Evolutionary conservation across 208 protist species (phyloP), one percentile per base, ranked within the genome.

Genomic region (Porcisia hertigi): DNA sequence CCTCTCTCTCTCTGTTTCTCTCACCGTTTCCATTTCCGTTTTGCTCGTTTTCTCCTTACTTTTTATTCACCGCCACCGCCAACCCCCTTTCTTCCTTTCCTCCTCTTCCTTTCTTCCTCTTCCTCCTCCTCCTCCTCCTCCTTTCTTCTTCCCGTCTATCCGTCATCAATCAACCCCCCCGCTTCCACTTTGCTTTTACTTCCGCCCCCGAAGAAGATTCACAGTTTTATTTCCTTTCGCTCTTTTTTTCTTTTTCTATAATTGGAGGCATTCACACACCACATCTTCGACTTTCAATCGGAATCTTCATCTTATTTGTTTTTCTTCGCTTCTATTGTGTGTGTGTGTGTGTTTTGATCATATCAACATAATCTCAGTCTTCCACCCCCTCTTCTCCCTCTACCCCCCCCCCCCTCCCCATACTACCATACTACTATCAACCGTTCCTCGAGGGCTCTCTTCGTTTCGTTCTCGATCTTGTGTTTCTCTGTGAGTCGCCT

Each of bases 321-420:
- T 47, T 55, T 54, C 53, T n/a, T 25, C 25, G 30, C 23, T 66
- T 66, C 39, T 6, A 18, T 66, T 39, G 25, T 66, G 36, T 16
- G 62, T 66, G 62, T 66, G 14, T 66, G 30, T 23, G 20, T 36
- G 4, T 36, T 23, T 30, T 66, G 62, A n/a, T 3, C 45, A 52
- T 5, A 52, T 47, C 12, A 3, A 7, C 62, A 47, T 43, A 23
- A 3, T 69, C 34, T 73, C 80, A 52, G 20, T 77, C 23, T 75
- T 64, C 54, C 12, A 7, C 75, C 64, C 52, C 60, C 63, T 76
- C 34, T 53, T 73, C 30, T 14, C 0, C 57, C 16, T 4, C 23
- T 16, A 14, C 57, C 9, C 57, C 30, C 57, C 30, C 25, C 30
- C 2, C n/a, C 0, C 30, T 18, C n/a, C n/a, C n/a, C 57, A 30